Conservation (phyloP, 2,329 filamentous ascomycete genomes). For the Remersonia thermophila region DNA sequence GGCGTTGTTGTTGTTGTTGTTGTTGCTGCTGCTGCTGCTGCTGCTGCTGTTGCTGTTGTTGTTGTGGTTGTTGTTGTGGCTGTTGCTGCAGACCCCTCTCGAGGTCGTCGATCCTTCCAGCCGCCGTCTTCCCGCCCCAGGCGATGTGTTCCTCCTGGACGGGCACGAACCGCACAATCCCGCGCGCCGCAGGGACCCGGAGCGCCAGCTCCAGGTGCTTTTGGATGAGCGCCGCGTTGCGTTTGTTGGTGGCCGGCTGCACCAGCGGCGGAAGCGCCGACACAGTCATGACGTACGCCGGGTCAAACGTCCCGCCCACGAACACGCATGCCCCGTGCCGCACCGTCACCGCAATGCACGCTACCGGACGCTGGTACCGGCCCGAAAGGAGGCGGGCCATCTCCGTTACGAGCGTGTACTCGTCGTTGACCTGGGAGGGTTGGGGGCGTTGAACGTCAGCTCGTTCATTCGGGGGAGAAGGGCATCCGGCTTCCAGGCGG, state of each 20-base stretch:
- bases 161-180: conserved; percentile 59
- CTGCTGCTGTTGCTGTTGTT: too few relatives aligned
- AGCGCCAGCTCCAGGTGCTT: conserved; percentile 61
- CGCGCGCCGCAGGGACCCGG: conserved; percentile 51
- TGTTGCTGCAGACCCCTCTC: conserved; percentile 17
- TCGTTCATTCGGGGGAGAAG: neutral
- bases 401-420: conserved; percentile 61
- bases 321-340: conserved; percentile 63
- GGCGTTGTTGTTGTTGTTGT: neutral
- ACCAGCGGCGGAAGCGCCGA: conserved; percentile 57
- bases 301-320: conserved; percentile 62
- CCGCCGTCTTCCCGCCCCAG: conserved; percentile 56
- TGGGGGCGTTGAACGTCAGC: neutral
- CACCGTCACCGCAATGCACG: conserved; percentile 63
- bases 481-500: too few relatives aligned
- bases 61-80: too few relatives aligned
- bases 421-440: conserved; percentile 53
- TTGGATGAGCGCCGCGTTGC: conserved; percentile 68
- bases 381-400: conserved; percentile 61
- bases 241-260: conserved; percentile 63
- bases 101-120: conserved; percentile 52
- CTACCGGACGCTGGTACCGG: conserved; percentile 62
- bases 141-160: conserved; percentile 62
- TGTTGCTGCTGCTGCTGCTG: too few relatives aligned
- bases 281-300: conserved; percentile 67